Conservation (phyloP, 108 stramenopile species). For the Stephanodiscus minutulus region DNA sequence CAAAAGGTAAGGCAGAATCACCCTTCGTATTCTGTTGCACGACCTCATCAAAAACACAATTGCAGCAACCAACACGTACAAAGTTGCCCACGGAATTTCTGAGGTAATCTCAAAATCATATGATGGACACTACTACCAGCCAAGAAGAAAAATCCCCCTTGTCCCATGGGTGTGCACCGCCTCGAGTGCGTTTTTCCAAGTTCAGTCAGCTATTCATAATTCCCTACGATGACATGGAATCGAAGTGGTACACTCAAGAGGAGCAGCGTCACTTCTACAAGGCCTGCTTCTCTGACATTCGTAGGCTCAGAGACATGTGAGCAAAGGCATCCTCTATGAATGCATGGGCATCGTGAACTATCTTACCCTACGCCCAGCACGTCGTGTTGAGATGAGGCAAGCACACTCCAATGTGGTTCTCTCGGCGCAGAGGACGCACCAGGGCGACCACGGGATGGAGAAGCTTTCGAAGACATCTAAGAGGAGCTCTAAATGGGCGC, state of each 20-base stretch:
- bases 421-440: background rate
- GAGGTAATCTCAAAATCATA: too few species aligned
- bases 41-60: too few species aligned
- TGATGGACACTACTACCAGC: too few species aligned
- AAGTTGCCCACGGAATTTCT: too few species aligned
- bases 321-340: background rate
- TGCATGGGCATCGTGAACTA: background rate
- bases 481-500: background rate
- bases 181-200: background rate
- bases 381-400: background rate
- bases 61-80: too few species aligned
- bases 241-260: background rate
- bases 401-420: background rate
- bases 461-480: background rate
- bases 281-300: background rate
- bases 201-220: slow-evolving; percentile 2
- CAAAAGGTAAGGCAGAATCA: too few species aligned
- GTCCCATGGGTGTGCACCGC: too few species aligned
- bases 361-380: background rate
- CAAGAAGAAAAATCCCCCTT: too few species aligned
- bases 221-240: background rate
- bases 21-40: too few species aligned
- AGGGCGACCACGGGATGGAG: background rate
- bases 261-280: background rate
- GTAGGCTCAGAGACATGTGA: background rate